A percentile compares a stretch with the other conserved stretches of the same genome.
Evolutionary conservation across 306 rosid genomes (phyloP).

Genomic region (Myrica gale): DNA sequence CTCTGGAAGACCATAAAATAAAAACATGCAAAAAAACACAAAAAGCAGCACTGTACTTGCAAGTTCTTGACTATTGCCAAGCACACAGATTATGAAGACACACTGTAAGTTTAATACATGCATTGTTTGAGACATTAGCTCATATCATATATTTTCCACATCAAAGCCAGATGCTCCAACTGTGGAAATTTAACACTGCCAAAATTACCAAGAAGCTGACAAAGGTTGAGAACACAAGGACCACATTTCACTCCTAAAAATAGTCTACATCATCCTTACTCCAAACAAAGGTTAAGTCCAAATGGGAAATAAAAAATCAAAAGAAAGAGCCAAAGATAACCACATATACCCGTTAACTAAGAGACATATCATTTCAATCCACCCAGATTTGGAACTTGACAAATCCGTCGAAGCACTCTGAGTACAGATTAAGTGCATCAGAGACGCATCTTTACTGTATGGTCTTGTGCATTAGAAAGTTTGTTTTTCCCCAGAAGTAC

Average conservation of each 20-base stretch:
- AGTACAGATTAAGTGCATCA: neutral
- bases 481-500: no score
- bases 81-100: neutral
- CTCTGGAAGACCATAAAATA: slow-evolving; percentile 44
- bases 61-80: neutral
- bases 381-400: neutral
- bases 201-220: neutral
- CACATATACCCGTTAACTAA: neutral
- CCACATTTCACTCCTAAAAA: neutral
- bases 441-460: no score
- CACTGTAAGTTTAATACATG: neutral
- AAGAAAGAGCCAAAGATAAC: neutral
- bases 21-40: neutral
- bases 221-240: neutral
- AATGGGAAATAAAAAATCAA: neutral
- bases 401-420: neutral
- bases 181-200: neutral
- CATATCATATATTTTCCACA: neutral
- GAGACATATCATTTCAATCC: neutral
- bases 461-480: neutral
- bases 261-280: neutral
- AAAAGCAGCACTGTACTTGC: neutral
- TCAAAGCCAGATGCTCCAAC: neutral
- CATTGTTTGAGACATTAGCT: neutral
- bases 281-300: neutral